Evolutionary conservation across 305 asterid species (phyloP).

Genomic region (Solanum hybrid): DNA sequence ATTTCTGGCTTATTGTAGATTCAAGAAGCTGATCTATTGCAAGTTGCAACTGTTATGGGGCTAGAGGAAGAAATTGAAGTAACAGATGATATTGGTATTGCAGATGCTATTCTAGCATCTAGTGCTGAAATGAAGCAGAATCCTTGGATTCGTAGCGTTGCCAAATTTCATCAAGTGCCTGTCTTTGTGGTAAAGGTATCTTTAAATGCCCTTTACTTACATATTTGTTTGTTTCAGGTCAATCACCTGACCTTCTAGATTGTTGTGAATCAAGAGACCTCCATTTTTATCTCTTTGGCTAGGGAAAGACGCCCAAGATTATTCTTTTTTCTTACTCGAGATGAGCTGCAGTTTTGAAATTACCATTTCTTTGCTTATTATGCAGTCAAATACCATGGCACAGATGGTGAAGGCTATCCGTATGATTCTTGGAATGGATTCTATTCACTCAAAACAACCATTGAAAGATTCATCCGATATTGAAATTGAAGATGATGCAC

Average conservation of each 20-base stretch:
- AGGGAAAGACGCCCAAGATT: background rate
- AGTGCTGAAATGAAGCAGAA: conserved; percentile 69
- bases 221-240: conserved; percentile 2
- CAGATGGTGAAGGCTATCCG: conserved; percentile 94
- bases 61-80: conserved; percentile 73
- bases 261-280: background rate
- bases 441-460: conserved; percentile 41
- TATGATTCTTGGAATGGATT: conserved; percentile 79
- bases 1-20: conserved; percentile 39
- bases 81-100: conserved; percentile 64
- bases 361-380: conserved; percentile 10
- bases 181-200: conserved; percentile 88
- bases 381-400: conserved; percentile 86
- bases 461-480: conserved; percentile 36
- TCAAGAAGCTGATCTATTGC: conserved; percentile 78
- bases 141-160: conserved; percentile 93
- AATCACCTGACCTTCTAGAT: background rate
- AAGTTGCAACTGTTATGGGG: conserved; percentile 92
- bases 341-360: background rate
- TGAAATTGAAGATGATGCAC: conserved; percentile 83
- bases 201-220: background rate
- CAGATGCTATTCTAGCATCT: conserved; percentile 81
- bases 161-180: conserved; percentile 77
- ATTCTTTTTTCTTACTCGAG: background rate
- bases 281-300: background rate